Evolutionary conservation across 2,329 filamentous ascomycete species (phyloP), one percentile per base, ranked within the genome.

Genomic region (Clonostachys rosea): DNA sequence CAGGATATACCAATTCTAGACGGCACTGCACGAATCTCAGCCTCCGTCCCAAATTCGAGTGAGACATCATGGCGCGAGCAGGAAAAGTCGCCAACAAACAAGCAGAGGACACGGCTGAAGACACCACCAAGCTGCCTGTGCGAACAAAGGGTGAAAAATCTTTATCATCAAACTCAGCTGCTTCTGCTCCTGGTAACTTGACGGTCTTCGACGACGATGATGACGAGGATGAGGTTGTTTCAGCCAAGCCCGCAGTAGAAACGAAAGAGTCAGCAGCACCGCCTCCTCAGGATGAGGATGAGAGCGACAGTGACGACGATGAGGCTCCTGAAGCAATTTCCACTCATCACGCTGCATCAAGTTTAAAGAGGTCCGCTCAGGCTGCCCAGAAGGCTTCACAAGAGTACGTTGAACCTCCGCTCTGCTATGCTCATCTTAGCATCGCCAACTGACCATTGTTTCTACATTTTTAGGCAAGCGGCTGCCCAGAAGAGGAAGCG

Each of bases 301-400:
- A 66, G 2, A 69, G 71, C 5, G 67, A 68, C 11, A 73, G 71
- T 40, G 75, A 79, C 42, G 75, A 78, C 40, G 77, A 81, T 45
- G 78, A 75, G 43, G 78, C 78, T 0, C 79, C 79, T 9, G 79
- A 83, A 60, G 78, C 75, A 4, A 71, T 83, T n/a, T 81, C 79
- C 1, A 77, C 76, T 2, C 60, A 64, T 12, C 68, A 68, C 43
- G 75, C 71, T 4, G 76, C 75, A 2, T 68, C 65, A 13, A 65
- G 74, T 49, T 65, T 69, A 18, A 69, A 71, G 50, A 68, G 74
- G 53, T 69, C 71, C 4, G 66, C 69, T 2, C 68, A 75, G 50
- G 70, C 67, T 13, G 70, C 71, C 36, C 68, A 72, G 49, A 74
- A 75, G 49, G 76, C 73, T 18, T 73, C 71, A 7, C 71, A 76